Percentiles rank a stretch among this genome's conserved stretches.
Evolutionary conservation across 2,329 filamentous ascomycete genomes (phyloP).

Genomic region (Aspergillus cejpii): DNA sequence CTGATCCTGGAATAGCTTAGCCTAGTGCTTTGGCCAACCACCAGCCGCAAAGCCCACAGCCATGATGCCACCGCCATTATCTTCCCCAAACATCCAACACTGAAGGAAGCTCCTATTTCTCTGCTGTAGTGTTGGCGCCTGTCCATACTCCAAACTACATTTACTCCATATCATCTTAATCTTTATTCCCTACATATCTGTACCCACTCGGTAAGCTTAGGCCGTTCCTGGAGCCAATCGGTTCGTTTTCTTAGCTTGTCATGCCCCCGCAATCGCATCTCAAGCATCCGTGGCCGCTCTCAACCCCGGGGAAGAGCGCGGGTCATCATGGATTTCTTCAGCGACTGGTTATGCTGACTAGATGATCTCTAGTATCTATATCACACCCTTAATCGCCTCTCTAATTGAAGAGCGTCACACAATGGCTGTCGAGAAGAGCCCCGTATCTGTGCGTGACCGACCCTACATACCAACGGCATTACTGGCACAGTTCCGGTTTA

Average conservation of each 20-base stretch:
- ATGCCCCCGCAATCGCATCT: conserved; percentile 11
- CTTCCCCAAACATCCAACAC: conserved; percentile 10
- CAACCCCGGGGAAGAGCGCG: conserved; percentile 12
- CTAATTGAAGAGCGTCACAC: conserved; percentile 9
- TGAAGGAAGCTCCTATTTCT: conserved; percentile 2
- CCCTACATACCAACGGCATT: conserved; percentile 3
- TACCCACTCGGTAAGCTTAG: neutral
- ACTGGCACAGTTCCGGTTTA: neutral
- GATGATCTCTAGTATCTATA: neutral
- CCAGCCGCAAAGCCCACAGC: conserved; percentile 9
- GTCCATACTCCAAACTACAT: neutral
- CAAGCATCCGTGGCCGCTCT: conserved; percentile 15
- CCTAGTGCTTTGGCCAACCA: conserved; percentile 8
- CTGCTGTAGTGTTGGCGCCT: neutral
- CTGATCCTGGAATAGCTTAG: conserved; percentile 10
- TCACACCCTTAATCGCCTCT: neutral
- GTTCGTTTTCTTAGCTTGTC: neutral
- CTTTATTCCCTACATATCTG: too few relatives aligned
- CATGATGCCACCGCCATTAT: conserved; percentile 13
- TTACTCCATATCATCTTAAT: too few relatives aligned
- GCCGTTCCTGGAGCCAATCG: neutral
- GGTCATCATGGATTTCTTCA: conserved; percentile 4
- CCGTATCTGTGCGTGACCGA: conserved; percentile 22
- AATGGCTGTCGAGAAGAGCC: conserved; percentile 30
- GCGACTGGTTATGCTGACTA: conserved; percentile 12